phyloP scores from a whole-genome alignment of 176 grass and related monocot genomes.

The Secale cereale region DNA sequence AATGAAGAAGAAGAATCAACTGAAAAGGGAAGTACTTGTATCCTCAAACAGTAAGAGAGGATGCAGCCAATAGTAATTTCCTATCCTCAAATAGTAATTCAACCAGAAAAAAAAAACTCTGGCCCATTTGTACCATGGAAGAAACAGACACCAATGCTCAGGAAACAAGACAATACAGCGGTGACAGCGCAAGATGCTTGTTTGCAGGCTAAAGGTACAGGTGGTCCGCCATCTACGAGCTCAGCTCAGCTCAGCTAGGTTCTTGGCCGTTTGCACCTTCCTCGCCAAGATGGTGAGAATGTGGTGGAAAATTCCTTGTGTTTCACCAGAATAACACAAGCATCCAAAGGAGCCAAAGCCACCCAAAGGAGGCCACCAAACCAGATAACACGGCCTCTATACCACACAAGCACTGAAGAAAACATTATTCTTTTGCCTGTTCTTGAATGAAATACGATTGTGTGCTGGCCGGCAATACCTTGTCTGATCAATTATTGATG shows the following conservation, averaged over 20 bases:
- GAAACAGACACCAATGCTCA: conserved; percentile 21
- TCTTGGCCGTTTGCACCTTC: conserved; percentile 27
- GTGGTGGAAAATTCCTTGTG: conserved; percentile 29
- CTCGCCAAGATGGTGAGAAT: conserved; percentile 34
- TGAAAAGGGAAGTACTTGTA: background rate
- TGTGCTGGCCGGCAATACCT: conserved; percentile 21
- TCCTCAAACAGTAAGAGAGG: background rate
- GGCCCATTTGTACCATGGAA: conserved; percentile 18
- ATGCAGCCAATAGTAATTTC: no score
- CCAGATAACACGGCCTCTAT: conserved; percentile 6
- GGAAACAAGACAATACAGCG: conserved; percentile 18
- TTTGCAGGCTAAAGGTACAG: conserved; percentile 28
- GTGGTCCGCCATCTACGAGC: conserved; percentile 40
- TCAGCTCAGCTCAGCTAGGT: conserved; percentile 39
- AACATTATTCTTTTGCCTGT: background rate
- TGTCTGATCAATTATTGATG: conserved; percentile 29
- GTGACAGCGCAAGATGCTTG: conserved; percentile 28
- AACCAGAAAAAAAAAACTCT: no score
- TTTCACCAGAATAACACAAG: conserved; percentile 28
- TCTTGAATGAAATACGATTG: background rate
- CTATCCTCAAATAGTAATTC: no score
- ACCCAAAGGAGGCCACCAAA: background rate
- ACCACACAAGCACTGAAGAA: background rate
- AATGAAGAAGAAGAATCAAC: background rate
- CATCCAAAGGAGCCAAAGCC: conserved; percentile 29